A percentile compares a stretch with the other conserved stretches of the same genome.
These are phyloP conservation scores for Corchorus capsularis DNA, from an alignment of 345 rosid species.

Conservation along the genomic window DNA sequence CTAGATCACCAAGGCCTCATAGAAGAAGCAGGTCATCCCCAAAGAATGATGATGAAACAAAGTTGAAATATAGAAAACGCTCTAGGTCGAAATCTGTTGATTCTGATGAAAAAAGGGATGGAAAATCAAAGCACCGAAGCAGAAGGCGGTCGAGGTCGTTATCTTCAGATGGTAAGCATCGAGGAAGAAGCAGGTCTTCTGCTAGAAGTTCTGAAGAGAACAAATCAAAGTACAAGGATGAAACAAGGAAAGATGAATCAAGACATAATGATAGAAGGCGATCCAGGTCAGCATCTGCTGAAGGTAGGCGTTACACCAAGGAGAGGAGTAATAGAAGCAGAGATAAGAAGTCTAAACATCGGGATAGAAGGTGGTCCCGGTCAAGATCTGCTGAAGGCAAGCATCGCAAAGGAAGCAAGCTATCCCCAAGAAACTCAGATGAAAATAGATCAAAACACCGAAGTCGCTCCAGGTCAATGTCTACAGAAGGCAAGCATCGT, in stretches of 20 bases:
- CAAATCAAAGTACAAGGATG: constrained; percentile 47
- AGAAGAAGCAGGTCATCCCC: constrained; percentile 57
- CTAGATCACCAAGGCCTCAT: constrained; percentile 64
- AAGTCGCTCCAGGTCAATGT: constrained; percentile 57
- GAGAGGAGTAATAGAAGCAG: constrained; percentile 49
- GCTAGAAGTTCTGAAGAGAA: constrained; percentile 44
- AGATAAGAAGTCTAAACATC: constrained; percentile 57
- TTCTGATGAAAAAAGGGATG: constrained; percentile 41
- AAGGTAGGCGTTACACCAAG: constrained; percentile 41
- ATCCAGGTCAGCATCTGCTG: constrained; percentile 74
- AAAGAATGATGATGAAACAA: constrained; percentile 48
- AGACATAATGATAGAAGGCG: constrained; percentile 55
- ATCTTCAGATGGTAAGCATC: constrained; percentile 47
- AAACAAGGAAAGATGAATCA: constrained; percentile 40
- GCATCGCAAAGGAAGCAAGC: constrained; percentile 47
- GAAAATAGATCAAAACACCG: constrained; percentile 52
- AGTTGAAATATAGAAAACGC: constrained; percentile 42
- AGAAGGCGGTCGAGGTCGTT: constrained; percentile 59
- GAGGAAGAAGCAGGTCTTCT: constrained; percentile 40
- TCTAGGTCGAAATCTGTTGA: constrained; percentile 65
- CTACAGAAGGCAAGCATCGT: constrained; percentile 45
- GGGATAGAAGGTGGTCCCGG: constrained; percentile 59
- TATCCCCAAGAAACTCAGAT: constrained; percentile 53
- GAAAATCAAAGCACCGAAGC: constrained; percentile 38
- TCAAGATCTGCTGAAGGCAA: constrained; percentile 62